Evolutionary conservation across 1,139 yeast species (phyloP), one percentile per base, ranked within the genome.

Genomic region (Debaryomyces nepalensis): DNA sequence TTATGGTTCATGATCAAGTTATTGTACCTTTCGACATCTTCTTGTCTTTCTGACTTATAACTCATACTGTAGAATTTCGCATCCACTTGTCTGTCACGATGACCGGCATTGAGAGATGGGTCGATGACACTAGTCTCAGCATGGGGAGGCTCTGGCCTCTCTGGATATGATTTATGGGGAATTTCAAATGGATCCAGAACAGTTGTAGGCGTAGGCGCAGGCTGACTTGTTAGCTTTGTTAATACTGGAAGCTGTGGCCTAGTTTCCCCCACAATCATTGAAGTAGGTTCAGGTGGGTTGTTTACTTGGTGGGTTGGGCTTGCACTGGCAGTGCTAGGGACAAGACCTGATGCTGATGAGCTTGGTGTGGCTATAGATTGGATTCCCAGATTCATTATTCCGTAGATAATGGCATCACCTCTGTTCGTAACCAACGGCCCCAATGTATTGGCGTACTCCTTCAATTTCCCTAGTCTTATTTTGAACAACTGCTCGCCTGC

Each of bases 401-500:
- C 47, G 18, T 44, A 33, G 4, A 29, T 21, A 15, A 45, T 41
- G 4, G 49, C 49, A 33, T 50, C 53, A 10, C 46, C 52, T 30
- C 39, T 24, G 27, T 50, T 50, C 8, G 53, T 50, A n/a, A 47
- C 41, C 32, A 50, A 39, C 2, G 49, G 52, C 8, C 53, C 53
- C 5, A 48, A 33, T 4, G 18, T 32, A 6, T 41, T 27, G 10
- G 36, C 35, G 32, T 50, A 50, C 14, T 27, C 34, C 27, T 43
- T 41, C 12, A 50, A 34, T 37, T 48, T 50, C 12, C 41, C 42
- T 12, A 34, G 23, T 12, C 53, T 33, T 26, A 45, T 12, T 5
- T 37, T 33, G 2, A 19, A 15, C 26, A 37, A 26, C 22, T 40
- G 36, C 3, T 15, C 24, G 11, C 37, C 33, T 8, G 32, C 38